These are phyloP conservation scores for Crithidia sp. DNA, from an alignment of 208 protist species.

Conservation along the genomic window DNA sequence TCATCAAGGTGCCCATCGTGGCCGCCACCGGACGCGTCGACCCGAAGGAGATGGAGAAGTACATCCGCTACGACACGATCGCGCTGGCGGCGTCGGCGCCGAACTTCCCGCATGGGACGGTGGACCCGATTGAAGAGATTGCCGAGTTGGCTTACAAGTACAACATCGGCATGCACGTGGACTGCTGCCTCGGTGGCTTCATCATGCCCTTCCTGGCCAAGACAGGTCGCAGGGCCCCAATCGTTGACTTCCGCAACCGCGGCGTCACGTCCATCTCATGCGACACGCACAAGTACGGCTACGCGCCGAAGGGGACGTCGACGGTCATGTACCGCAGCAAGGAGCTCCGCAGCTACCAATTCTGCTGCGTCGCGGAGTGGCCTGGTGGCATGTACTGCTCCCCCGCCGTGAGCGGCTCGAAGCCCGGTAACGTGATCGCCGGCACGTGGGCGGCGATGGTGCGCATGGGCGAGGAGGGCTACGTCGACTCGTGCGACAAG, in stretches of 20 bases:
- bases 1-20: slow-evolving; percentile 93
- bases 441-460: slow-evolving; percentile 97
- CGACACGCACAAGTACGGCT: slow-evolving; percentile 99
- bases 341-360: slow-evolving; percentile 94
- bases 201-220: slow-evolving; percentile 96
- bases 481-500: slow-evolving; percentile 75
- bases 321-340: slow-evolving; percentile 93
- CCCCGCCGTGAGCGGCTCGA: slow-evolving; percentile 94
- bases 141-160: slow-evolving; percentile 86
- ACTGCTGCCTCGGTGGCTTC: slow-evolving; percentile 98
- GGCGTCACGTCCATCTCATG: slow-evolving; percentile 98
- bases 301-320: slow-evolving; percentile 97
- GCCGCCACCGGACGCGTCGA: slow-evolving; percentile 77
- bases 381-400: slow-evolving; percentile 98
- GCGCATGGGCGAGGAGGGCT: slow-evolving; percentile 89
- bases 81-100: slow-evolving; percentile 95
- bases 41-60: slow-evolving; percentile 78
- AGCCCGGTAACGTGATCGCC: slow-evolving; percentile 95
- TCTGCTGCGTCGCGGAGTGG: slow-evolving; percentile 96
- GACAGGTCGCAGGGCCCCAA: slow-evolving; percentile 84
- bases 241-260: slow-evolving; percentile 96
- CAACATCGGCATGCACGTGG: slow-evolving; percentile 97
- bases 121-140: slow-evolving; percentile 93
- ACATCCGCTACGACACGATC: slow-evolving; percentile 96
- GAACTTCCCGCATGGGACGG: slow-evolving; percentile 95